These are phyloP conservation scores for Fonsecaea monophora DNA, from an alignment of 2,329 filamentous ascomycete species.

Conservation along the genomic window DNA sequence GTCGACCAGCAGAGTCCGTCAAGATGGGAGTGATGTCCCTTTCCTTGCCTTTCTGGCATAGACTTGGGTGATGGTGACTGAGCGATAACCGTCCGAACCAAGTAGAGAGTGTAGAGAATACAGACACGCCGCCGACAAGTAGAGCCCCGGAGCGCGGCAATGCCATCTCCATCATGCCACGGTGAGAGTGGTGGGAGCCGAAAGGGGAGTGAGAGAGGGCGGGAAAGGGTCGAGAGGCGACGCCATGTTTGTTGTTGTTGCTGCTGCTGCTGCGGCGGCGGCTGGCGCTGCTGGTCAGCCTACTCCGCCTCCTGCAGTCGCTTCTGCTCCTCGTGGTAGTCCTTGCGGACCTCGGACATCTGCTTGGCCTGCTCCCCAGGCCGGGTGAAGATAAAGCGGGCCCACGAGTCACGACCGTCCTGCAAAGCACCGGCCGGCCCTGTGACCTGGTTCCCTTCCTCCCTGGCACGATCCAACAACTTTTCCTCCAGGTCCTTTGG, in stretches of 20 bases:
- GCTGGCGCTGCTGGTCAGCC: neutral
- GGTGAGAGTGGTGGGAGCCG: neutral
- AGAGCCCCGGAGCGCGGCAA: neutral
- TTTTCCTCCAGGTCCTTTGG: conserved; percentile 8
- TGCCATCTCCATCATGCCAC: neutral
- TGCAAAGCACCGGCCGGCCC: neutral
- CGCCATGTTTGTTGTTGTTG: neutral
- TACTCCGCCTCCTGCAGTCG: neutral
- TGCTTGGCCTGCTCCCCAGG: neutral
- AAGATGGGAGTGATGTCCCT: neutral
- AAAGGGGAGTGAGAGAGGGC: neutral
- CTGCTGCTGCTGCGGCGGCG: neutral
- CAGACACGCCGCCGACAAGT: neutral
- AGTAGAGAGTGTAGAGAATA: neutral
- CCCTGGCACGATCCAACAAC: neutral
- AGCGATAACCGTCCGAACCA: neutral
- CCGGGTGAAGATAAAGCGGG: neutral
- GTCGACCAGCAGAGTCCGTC: neutral
- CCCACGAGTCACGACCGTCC: neutral
- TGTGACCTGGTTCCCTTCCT: neutral
- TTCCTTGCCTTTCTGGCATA: neutral
- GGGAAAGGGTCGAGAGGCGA: neutral
- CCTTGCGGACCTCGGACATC: neutral
- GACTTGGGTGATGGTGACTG: neutral
- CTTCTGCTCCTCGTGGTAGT: neutral